Evolutionary conservation across 2,329 filamentous ascomycete species (phyloP).

Genomic region (Drechslerella coelobrocha): DNA sequence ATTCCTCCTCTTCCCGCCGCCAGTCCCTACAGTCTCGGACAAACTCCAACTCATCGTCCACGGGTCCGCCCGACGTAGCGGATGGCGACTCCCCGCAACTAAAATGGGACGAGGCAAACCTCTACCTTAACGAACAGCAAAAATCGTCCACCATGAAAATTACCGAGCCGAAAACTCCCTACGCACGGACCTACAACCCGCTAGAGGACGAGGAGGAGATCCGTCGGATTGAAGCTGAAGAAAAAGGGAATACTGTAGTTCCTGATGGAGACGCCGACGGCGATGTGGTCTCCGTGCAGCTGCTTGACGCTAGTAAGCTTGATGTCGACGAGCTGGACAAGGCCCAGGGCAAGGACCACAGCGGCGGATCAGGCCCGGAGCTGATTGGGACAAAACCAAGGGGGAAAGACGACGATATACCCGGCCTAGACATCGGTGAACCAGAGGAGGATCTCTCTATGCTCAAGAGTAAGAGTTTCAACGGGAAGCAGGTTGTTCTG

Average conservation of each 20-base stretch:
- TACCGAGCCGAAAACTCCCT: conserved; percentile 96
- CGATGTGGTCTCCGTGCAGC: conserved; percentile 52
- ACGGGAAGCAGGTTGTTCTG: conserved; percentile 28
- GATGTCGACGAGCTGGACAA: conserved; percentile 48
- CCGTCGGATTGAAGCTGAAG: conserved; percentile 70
- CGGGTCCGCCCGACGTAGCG: conserved; percentile 62
- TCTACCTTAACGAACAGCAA: conserved; percentile 96
- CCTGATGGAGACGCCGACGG: conserved; percentile 65
- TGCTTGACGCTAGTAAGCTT: conserved; percentile 46
- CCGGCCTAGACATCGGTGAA: conserved; percentile 88
- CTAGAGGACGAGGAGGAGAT: conserved; percentile 81
- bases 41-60: conserved; percentile 59
- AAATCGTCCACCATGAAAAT: conserved; percentile 98
- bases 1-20: conserved; percentile 70
- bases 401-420: conserved; percentile 76
- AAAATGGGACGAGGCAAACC: conserved; percentile 98
- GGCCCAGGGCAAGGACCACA: conserved; percentile 47
- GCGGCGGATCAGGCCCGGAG: conserved; percentile 32
- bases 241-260: conserved; percentile 70
- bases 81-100: conserved; percentile 71
- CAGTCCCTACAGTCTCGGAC: conserved; percentile 65
- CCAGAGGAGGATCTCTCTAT: conserved; percentile 74
- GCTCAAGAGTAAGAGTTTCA: conserved; percentile 36
- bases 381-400: conserved; percentile 33
- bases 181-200: conserved; percentile 89